Evolutionary conservation across 1,139 yeast genomes (phyloP).

Genomic region (Wickerhamiella infanticola): DNA sequence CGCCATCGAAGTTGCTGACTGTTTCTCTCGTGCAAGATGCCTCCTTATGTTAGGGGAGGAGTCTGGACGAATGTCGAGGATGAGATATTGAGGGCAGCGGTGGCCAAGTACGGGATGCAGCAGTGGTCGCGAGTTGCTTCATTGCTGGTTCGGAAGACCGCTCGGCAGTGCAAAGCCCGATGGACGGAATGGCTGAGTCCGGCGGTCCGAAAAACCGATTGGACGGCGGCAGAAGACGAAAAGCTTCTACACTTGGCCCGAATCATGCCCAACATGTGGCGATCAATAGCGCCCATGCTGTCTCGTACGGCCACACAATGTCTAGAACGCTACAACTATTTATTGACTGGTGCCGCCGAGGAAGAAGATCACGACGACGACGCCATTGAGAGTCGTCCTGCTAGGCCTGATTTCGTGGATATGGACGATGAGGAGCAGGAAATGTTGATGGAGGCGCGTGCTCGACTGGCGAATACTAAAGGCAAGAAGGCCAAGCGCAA

Average conservation of each 20-base stretch:
- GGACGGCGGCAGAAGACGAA: constrained; percentile 70
- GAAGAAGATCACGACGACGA: constrained; percentile 26
- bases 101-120: constrained; percentile 80
- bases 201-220: constrained; percentile 40
- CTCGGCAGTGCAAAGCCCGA: constrained; percentile 82
- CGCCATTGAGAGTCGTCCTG: constrained; percentile 45
- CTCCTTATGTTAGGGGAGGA: constrained; percentile 64
- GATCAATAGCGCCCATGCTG: constrained; percentile 64
- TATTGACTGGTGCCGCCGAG: constrained; percentile 26
- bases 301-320: constrained; percentile 83
- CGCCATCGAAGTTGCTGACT: not conserved
- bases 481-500: constrained; percentile 92
- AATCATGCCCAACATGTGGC: constrained; percentile 85
- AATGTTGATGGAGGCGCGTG: constrained; percentile 87
- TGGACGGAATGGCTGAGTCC: constrained; percentile 91
- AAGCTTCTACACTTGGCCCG: constrained; percentile 50
- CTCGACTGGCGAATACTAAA: constrained; percentile 80
- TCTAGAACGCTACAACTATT: constrained; percentile 68
- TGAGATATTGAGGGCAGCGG: constrained; percentile 77
- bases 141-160: constrained; percentile 66
- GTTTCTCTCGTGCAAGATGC: not conserved
- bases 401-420: constrained; percentile 64
- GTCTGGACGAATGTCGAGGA: constrained; percentile 89
- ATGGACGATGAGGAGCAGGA: constrained; percentile 82
- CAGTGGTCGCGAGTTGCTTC: constrained; percentile 95